Evolutionary conservation across 192 early-diverging fungal species (phyloP).

Genomic region (Lunasporangiospora selenospora): DNA sequence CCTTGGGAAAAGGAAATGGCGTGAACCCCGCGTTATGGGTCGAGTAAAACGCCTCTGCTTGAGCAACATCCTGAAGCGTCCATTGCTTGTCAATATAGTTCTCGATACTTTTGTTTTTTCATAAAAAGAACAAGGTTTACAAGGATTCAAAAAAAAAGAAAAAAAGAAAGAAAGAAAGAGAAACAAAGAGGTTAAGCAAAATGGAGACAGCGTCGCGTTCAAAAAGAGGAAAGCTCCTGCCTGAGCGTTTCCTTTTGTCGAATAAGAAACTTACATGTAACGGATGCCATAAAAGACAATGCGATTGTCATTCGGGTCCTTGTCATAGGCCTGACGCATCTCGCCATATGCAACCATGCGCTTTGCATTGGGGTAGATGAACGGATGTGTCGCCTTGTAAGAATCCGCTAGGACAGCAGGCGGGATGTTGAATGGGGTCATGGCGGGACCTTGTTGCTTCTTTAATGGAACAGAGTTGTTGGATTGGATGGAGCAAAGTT

Average conservation of each 20-base stretch:
- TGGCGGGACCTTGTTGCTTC: too few relatives aligned
- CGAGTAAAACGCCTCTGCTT: conserved; percentile 72
- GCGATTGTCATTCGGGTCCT: conserved; percentile 71
- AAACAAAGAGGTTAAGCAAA: neutral
- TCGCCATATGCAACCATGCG: conserved; percentile 85
- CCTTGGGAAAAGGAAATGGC: conserved; percentile 76
- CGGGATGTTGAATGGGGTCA: conserved; percentile 51
- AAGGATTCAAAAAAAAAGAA: neutral
- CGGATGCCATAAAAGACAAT: conserved; percentile 86
- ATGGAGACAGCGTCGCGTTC: neutral
- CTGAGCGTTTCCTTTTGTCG: neutral
- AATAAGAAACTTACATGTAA: conserved; percentile 61
- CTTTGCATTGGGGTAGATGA: conserved; percentile 75
- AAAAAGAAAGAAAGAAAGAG: neutral
- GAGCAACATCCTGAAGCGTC: conserved; percentile 71
- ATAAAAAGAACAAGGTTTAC: conserved; percentile 1
- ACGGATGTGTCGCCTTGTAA: conserved; percentile 83
- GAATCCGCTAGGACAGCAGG: conserved; percentile 80
- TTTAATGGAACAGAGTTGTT: too few relatives aligned
- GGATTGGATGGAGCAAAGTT: too few relatives aligned
- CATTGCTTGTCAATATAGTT: conserved; percentile 72
- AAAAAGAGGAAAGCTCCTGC: too few relatives aligned
- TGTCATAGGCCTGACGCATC: conserved; percentile 72
- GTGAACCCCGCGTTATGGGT: conserved; percentile 76
- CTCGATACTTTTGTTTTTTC: conserved; percentile 60